Percentiles rank a stretch among this genome's conserved stretches.
These are phyloP conservation scores for Harringtonia aguacate DNA, from an alignment of 2,329 filamentous ascomycete genomes.

Conservation along the genomic window DNA sequence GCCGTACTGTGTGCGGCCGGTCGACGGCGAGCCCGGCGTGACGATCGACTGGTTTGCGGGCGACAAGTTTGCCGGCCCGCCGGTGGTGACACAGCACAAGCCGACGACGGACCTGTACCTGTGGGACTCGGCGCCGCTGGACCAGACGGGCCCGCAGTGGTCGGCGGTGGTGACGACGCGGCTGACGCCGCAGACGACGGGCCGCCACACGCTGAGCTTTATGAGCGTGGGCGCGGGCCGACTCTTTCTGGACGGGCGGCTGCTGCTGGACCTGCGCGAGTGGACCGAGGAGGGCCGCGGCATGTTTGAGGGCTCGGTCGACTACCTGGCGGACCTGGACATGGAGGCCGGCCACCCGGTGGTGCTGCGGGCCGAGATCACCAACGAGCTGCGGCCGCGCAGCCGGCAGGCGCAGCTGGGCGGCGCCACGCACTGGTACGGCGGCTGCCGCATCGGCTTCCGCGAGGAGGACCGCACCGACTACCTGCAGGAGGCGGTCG, in stretches of 20 bases:
- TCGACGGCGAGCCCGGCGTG: slow-evolving; percentile 48
- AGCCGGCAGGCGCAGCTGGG: slow-evolving; percentile 48
- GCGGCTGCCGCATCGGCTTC: slow-evolving; percentile 47
- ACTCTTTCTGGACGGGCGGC: slow-evolving; percentile 47
- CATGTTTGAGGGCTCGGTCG: slow-evolving; percentile 59
- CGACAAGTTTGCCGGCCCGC: slow-evolving; percentile 48
- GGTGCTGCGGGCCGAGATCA: slow-evolving; percentile 53
- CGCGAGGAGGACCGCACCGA: background rate
- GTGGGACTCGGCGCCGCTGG: slow-evolving; percentile 56
- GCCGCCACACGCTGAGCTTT: slow-evolving; percentile 56
- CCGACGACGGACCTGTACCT: slow-evolving; percentile 58
- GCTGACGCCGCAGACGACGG: slow-evolving; percentile 46
- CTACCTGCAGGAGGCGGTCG: slow-evolving; percentile 7
- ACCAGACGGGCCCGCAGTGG: slow-evolving; percentile 50
- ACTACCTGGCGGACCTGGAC: slow-evolving; percentile 49
- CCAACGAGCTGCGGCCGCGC: slow-evolving; percentile 52
- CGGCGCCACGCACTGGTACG: slow-evolving; percentile 53
- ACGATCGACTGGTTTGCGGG: slow-evolving; percentile 54
- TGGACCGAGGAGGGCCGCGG: slow-evolving; percentile 60
- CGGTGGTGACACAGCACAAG: slow-evolving; percentile 46
- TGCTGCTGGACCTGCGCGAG: slow-evolving; percentile 56
- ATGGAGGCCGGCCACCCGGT: slow-evolving; percentile 49
- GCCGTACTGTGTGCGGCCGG: slow-evolving; percentile 42
- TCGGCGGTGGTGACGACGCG: slow-evolving; percentile 52
- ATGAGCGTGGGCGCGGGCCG: slow-evolving; percentile 56